These are phyloP conservation scores for Globisporangium lucens DNA, from an alignment of 352 stramenopile species.

Conservation along the genomic window DNA sequence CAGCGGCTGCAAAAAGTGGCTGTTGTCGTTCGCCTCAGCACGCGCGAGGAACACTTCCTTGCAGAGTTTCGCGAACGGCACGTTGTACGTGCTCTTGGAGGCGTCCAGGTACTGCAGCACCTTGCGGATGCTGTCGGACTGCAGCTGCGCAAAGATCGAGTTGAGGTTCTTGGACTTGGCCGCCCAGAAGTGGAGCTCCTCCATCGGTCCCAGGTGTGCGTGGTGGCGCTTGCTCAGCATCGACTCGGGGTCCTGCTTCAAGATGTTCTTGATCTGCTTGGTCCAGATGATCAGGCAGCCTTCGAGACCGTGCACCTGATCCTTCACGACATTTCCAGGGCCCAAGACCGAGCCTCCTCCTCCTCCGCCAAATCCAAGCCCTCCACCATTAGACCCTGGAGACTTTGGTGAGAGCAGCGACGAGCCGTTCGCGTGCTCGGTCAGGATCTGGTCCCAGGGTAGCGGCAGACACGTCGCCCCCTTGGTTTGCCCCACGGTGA, in stretches of 20 bases:
- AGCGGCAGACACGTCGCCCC: slow-evolving; percentile 82
- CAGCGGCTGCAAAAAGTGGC: slow-evolving; percentile 81
- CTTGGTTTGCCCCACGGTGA: slow-evolving; percentile 83
- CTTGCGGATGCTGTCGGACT: slow-evolving; percentile 82
- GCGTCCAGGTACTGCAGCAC: slow-evolving; percentile 88
- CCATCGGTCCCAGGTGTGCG: slow-evolving; percentile 72
- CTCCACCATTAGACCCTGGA: not conserved
- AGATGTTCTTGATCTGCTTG: slow-evolving; percentile 93
- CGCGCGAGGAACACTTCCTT: slow-evolving; percentile 89
- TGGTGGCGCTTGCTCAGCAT: slow-evolving; percentile 54
- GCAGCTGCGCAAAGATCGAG: slow-evolving; percentile 89
- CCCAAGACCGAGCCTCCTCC: slow-evolving; percentile 10
- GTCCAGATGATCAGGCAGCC: slow-evolving; percentile 92
- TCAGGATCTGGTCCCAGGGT: slow-evolving; percentile 73
- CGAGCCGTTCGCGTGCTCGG: slow-evolving; percentile 38
- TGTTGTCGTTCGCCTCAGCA: slow-evolving; percentile 85
- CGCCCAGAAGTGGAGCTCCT: slow-evolving; percentile 89
- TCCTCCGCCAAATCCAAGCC: not conserved
- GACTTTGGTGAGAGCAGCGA: slow-evolving; percentile 14
- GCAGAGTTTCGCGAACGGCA: slow-evolving; percentile 90
- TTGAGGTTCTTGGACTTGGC: slow-evolving; percentile 86
- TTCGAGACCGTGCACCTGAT: slow-evolving; percentile 86
- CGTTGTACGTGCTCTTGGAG: slow-evolving; percentile 90
- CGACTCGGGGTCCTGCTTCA: slow-evolving; percentile 87
- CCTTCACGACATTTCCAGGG: slow-evolving; percentile 42